These are phyloP conservation scores for Dactylonectria macrodidyma DNA, from an alignment of 2,329 filamentous ascomycete species.

Conservation along the genomic window DNA sequence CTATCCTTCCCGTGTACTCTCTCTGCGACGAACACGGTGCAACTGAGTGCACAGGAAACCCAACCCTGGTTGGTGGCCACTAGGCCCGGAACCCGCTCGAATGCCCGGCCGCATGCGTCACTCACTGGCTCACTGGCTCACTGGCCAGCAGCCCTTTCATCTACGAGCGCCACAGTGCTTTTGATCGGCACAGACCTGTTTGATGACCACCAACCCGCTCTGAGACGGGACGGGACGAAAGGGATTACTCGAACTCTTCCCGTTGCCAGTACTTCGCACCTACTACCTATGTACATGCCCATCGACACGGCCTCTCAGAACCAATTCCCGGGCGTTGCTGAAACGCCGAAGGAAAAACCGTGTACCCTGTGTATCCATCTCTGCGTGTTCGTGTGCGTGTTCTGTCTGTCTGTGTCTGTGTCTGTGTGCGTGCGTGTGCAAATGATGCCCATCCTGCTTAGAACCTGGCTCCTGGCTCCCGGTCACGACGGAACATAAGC, in stretches of 20 bases:
- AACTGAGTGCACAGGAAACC: not conserved
- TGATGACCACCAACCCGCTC: not conserved
- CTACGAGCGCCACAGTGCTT: not conserved
- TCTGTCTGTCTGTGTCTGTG: not conserved
- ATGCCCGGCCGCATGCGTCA: not conserved
- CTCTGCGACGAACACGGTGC: conserved; percentile 20
- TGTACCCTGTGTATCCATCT: not conserved
- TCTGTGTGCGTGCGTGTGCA: not conserved
- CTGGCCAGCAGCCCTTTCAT: conserved; percentile 10
- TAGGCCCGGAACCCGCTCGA: not conserved
- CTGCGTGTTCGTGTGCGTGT: not conserved
- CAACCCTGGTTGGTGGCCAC: conserved; percentile 3
- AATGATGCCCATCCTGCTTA: conserved; percentile 1
- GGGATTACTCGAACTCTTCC: not conserved
- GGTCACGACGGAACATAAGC: not conserved
- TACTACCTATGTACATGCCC: too few species aligned
- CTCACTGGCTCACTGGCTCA: conserved; percentile 8
- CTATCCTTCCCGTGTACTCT: conserved; percentile 1
- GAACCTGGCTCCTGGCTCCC: conserved; percentile 6
- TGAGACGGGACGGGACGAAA: not conserved
- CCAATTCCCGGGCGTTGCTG: not conserved
- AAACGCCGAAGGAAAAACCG: not conserved
- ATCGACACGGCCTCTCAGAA: not conserved
- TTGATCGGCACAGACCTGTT: conserved; percentile 8
- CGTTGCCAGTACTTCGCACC: too few species aligned